Conservation (phyloP, 352 stramenopile genomes). For the Discostella stelligera region DNA sequence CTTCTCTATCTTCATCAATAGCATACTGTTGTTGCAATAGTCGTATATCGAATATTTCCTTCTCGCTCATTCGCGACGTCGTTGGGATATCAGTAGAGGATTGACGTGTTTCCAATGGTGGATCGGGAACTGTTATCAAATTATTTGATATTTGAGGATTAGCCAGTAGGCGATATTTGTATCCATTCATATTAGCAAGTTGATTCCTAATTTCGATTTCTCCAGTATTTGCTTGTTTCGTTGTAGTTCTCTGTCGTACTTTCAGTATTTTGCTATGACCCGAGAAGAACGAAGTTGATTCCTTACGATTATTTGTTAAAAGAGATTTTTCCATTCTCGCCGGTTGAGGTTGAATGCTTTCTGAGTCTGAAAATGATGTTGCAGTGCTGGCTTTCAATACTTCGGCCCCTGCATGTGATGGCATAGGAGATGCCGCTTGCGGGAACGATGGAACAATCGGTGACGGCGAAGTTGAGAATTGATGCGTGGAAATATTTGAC, state of each 20-base stretch:
- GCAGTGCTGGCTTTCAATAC: background rate
- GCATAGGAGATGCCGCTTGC: background rate
- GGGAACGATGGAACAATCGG: background rate
- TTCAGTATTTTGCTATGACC: conserved; percentile 9
- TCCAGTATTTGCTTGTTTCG: background rate
- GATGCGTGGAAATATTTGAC: background rate
- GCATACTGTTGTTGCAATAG: conserved; percentile 28
- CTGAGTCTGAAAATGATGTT: background rate
- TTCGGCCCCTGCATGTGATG: background rate
- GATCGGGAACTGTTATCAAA: conserved; percentile 19
- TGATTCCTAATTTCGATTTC: conserved; percentile 6
- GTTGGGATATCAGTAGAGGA: background rate
- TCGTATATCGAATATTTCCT: conserved; percentile 35
- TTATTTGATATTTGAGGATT: conserved; percentile 32
- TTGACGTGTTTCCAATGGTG: background rate
- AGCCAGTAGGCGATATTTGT: conserved; percentile 52
- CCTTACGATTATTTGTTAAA: background rate
- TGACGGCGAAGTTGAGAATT: background rate
- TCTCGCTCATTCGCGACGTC: conserved; percentile 28
- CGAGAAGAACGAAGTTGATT: background rate
- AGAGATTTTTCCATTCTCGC: background rate
- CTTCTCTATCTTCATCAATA: conserved; percentile 19
- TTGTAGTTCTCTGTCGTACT: conserved; percentile 7
- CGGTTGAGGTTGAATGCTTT: background rate
- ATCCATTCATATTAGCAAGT: conserved; percentile 26